Evolutionary conservation across 1,284 basidiomycete species (phyloP), one percentile per base, ranked within the genome.

Genomic region (Puccinia polysora): DNA sequence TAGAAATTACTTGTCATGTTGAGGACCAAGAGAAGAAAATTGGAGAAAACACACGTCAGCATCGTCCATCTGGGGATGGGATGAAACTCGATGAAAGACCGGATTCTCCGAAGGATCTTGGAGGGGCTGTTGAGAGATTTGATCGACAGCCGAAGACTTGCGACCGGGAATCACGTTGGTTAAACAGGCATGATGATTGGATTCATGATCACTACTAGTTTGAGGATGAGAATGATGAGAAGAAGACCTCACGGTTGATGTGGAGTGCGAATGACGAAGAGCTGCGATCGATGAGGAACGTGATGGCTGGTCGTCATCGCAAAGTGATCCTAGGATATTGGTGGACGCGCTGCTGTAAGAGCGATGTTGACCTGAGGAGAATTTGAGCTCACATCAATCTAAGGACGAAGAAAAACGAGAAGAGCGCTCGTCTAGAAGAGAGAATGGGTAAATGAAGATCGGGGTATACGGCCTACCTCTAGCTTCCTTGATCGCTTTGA

Each of bases 401-500:
- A 55, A 40, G 32, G 32, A n/a, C 5, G 28, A 23, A 25, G 12
- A 18, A 36, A 58, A 58, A 18, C 30, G 14, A 20, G 12, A 53
- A 20, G 12, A 12, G 25, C 2, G 25, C 52, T 12, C 25, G 23
- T 20, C 25, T 12, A 28, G 1, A 53, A 14, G 15, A 18, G 3
- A 3, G 12, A 53, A 14, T 15, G 25, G 15, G 28, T 32, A 59
- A 58, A 32, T 58, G 28, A 6, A 28, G 55, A 52, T 6, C 18
- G 20, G n/a, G 1, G 15, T 2, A 23, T 32, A 8, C 23, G 8
- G 49, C 49, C 40, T 47, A 75, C 78, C 78, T 64, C 77, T 74
- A 18, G 75, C 74, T 36, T 77, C 74, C 65, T 77, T 69, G 30
- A 79, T 77, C 30, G 74, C 74, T n/a, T 76, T 55, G 8, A 78